These are phyloP conservation scores for Dioscorea dumetorum DNA, from an alignment of 106 monocot genomes.

Conservation along the genomic window DNA sequence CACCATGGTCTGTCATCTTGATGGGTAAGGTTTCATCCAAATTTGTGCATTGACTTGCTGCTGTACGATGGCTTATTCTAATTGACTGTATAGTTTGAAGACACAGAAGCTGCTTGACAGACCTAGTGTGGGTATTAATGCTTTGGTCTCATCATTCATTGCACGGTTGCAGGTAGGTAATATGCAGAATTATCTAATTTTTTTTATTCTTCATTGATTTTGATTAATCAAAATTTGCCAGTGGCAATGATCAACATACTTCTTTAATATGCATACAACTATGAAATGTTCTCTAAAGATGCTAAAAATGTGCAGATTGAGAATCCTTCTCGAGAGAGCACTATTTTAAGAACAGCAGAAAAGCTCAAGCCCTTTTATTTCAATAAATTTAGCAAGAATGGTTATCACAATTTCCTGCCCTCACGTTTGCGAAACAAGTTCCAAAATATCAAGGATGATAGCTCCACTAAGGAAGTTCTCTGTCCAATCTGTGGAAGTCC, in stretches of 20 bases:
- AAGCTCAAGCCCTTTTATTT: constrained; percentile 84
- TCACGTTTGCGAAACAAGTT: constrained; percentile 70
- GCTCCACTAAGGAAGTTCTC: constrained; percentile 44
- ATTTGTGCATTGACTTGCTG: neutral
- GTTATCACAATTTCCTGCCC: constrained; percentile 60
- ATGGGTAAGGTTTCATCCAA: constrained; percentile 38
- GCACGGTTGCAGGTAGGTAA: constrained; percentile 73
- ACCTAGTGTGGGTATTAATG: constrained; percentile 61
- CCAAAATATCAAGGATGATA: constrained; percentile 26
- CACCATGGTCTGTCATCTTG: constrained; percentile 60
- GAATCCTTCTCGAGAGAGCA: constrained; percentile 88
- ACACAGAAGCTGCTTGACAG: constrained; percentile 38
- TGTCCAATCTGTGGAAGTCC: constrained; percentile 83
- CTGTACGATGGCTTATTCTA: constrained; percentile 6
- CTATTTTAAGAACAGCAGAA: constrained; percentile 89
- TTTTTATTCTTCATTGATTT: neutral
- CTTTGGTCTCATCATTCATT: constrained; percentile 79
- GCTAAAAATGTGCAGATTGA: constrained; percentile 59
- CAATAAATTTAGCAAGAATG: constrained; percentile 50
- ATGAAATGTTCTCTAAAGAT: neutral
- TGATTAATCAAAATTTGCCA: neutral
- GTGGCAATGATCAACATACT: neutral
- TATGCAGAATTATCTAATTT: neutral
- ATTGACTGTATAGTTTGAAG: constrained; percentile 52
- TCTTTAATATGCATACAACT: neutral